Evolutionary conservation across 345 rosid species (phyloP), one percentile per base, ranked within the genome.

Genomic region (Salix viminalis): DNA sequence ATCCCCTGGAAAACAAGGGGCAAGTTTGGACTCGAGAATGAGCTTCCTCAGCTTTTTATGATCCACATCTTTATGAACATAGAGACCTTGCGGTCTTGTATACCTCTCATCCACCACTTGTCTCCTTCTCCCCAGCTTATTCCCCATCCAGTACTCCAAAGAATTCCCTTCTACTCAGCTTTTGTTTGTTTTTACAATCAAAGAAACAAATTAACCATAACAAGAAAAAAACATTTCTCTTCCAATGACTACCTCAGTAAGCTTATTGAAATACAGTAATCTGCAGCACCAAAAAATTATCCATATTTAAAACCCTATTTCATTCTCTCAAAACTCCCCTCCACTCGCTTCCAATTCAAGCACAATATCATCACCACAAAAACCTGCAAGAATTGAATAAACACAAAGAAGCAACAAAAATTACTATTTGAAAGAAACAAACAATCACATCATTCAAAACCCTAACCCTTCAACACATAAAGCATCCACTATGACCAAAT

Each of bases 1-100:
- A 8, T 88, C 94, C 5, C 99, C 99, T 1, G 98, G 97, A 83
- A 87, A 96, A 86, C 99, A 96, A 5, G 99, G 98, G 73, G 99
- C 97, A 66, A 96, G 97, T 88, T 94, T 96, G 44, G 96, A 93
- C 52, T 94, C 99, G 2, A 94, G 88, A 76, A 96, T 96, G 18
- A 96, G 94, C 87, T 94, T 96, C 74, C 91, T 86, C 19, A 96
- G 92, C 96, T 92, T 96, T 88, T 96, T 96, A 78, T 88, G 78
- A 79, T 96, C 99, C 44, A 96, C 97, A 86, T 96, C 99, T 84
- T 88, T 94, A 82, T 88, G 90, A 79, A 80, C 84, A 85, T 94
- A 94, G 70, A 96, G 79, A 23, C 99, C 99, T 83, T 94, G 99
- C 1, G 99, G 98, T 77, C 83, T 88, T 11, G 98, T 96, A 77